These are phyloP conservation scores for Phytophthora nicotianae DNA, from an alignment of 352 stramenopile genomes.

Conservation along the genomic window DNA sequence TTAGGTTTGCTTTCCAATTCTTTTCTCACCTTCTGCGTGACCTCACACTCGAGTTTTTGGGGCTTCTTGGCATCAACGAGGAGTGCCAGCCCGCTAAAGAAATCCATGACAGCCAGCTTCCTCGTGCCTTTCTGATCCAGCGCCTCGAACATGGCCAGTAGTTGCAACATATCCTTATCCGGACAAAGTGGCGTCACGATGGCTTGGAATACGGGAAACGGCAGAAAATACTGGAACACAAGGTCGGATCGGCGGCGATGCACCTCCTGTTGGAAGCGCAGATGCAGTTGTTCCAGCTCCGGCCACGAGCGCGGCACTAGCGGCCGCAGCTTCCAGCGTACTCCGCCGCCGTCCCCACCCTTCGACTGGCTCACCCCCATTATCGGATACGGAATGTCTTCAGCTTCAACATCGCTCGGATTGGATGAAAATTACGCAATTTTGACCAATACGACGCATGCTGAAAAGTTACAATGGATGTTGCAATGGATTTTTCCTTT, in stretches of 20 bases:
- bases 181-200: constrained; percentile 45
- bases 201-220: constrained; percentile 50
- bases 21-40: background rate
- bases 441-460: constrained; percentile 11
- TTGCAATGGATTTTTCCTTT: constrained; percentile 24
- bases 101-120: constrained; percentile 54
- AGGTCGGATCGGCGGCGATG: constrained; percentile 41
- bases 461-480: constrained; percentile 13
- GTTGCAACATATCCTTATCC: constrained; percentile 40
- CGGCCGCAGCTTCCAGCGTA: constrained; percentile 41
- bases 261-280: constrained; percentile 67
- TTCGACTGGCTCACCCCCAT: constrained; percentile 69
- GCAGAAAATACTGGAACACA: constrained; percentile 59
- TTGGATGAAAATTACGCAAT: background rate
- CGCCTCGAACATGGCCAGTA: constrained; percentile 50
- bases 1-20: background rate
- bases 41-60: constrained; percentile 67
- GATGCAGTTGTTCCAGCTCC: constrained; percentile 59
- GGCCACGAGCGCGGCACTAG: constrained; percentile 57
- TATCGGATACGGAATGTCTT: constrained; percentile 17
- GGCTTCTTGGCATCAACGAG: constrained; percentile 69
- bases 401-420: constrained; percentile 22
- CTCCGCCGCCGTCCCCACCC: constrained; percentile 23
- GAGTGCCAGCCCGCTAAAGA: constrained; percentile 66
- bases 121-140: constrained; percentile 37